Evolutionary conservation across 306 rosid species (phyloP), one percentile per base, ranked within the genome.

Genomic region (Alnus rubra): DNA sequence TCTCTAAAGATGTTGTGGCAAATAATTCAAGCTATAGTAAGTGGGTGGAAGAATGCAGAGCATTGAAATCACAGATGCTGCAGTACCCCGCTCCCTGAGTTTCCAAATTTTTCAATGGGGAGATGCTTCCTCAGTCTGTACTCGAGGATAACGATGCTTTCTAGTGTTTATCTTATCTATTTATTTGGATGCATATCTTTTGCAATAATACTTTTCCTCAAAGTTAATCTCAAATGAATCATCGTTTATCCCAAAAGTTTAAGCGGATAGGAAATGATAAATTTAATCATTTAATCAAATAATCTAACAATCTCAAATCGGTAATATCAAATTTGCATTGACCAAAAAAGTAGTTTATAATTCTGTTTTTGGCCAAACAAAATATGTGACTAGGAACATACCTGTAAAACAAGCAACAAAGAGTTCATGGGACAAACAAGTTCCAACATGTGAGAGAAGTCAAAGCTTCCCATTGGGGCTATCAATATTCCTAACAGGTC

Each of bases 401-500:
- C 45, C 45, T 18, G 28, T 39, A 15, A 18, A 56, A 56, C 44
- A 50, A 4, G 56, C 50, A 49, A 31, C 16, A 3, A 48, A 13
- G n/a, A 53, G 13, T 64, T 50, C 15, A 28, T 8, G 4, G 71
- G 71, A 9, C 31, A 9, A 74, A 70, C 31, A 65, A 59, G 74
- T 63, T 56, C 59, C 52, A 82, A 33, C 58, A 74, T 35, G 18
- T 11, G 2, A 28, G 31, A 58, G 70, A 49, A 78, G 69, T 82
- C 54, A 93, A 11, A 84, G 87, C 77, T 86, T 91, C 9, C 73
- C 96, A 81, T 86, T 89, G 70, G 80, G 91, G 58, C 4, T 51
- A 55, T 88, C 92, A 82, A 90, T 81, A 55, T 91, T 93, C 82
- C 97, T 82, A 82, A 91, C 97, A 67, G 97, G 98, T 28, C 98